Base-by-base conservation (phyloP, 208 protist species). In the Phytomonas francai region DNA sequence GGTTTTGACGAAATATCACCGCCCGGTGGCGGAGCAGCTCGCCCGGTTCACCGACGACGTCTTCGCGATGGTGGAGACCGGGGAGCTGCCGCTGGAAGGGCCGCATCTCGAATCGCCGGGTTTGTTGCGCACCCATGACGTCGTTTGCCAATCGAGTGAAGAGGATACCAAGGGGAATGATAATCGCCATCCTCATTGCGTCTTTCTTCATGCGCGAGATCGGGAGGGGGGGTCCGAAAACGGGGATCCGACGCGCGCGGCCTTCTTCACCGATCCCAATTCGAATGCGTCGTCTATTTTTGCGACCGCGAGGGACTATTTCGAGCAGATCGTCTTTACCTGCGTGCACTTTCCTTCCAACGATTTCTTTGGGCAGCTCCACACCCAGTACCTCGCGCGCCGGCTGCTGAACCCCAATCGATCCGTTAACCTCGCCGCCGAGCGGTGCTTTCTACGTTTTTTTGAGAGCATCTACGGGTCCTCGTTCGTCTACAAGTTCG, bases 331-430 rank as follows among this genome's bases (percentile, higher is more conserved):
- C 71, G 83, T 67, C 0, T 64, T 64, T 33, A 67, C 98, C 59
- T 98, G 97, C 77, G 81, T 94, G 29, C 88, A 89, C 62, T 87
- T 97, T 63, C 87, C 89, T 16, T 83, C 79, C 51, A 98, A 98
- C 73, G 96, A 98, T 67, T 71, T 98, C 25, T 99, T 99, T 72
- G 97, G 98, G 80, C 84, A 87, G 8, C 95, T 98, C 57, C 98
- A 98, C 80, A 97, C 97, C 83, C 88, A 90, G 39, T 90, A 98
- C 81, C 79, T 98, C 29, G 84, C 90, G 14, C 94, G 94, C 57
- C 87, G 98, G 42, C 88, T 98, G 66, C 77, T 99, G 57, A 72
- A 85, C 56, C 73, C 97, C 25, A 80, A 78, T 49, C 96, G 90
- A 67, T 75, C 60, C 7, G 74, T 88, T 3, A 85, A 78, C 22